Conservation (phyloP, 75 land plant genomes). For the Picea glauca region DNA sequence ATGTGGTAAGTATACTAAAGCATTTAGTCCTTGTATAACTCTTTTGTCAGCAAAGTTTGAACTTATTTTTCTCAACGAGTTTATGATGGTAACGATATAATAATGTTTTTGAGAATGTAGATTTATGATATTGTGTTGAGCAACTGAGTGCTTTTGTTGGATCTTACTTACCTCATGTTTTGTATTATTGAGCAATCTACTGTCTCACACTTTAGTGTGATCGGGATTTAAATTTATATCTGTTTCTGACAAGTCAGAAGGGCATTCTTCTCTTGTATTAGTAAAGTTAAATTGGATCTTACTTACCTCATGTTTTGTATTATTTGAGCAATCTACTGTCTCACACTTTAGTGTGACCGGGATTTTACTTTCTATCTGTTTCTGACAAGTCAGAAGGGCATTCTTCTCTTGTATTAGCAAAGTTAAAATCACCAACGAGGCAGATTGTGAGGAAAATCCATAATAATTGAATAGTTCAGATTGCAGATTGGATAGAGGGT, state of each 20-base stretch:
- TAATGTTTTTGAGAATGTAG: neutral
- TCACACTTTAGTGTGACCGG: neutral
- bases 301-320: neutral
- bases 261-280: neutral
- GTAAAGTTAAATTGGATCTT: neutral
- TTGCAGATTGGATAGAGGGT: neutral
- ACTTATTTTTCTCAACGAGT: neutral
- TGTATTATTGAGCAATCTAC: neutral
- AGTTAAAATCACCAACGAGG: neutral
- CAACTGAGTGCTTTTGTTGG: neutral
- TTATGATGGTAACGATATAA: neutral
- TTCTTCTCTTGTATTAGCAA: neutral
- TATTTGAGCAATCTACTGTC: neutral
- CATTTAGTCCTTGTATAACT: neutral
- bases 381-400: neutral
- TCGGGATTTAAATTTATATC: neutral
- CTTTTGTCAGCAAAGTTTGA: neutral
- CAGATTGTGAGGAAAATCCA: neutral
- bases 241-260: neutral
- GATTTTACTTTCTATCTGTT: neutral
- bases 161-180: neutral
- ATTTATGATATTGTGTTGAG: neutral
- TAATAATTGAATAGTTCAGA: neutral
- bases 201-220: neutral
- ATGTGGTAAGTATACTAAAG: conserved; percentile 22